These are phyloP conservation scores for Galerina marginata DNA, from an alignment of 768 basidiomycete species.

Conservation along the genomic window DNA sequence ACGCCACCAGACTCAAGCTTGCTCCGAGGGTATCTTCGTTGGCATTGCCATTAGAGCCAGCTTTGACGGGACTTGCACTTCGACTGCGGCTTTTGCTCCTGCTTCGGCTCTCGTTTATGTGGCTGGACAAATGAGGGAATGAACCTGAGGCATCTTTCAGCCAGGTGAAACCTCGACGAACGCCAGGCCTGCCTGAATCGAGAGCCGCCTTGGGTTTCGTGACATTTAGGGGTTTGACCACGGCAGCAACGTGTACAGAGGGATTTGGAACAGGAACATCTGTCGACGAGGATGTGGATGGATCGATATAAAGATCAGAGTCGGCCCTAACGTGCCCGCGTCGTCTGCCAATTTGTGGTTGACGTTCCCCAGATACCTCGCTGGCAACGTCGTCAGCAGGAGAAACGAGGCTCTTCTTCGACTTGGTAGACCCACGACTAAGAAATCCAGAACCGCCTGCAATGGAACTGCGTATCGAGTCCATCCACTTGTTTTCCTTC, in stretches of 20 bases:
- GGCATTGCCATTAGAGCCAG: too few species aligned
- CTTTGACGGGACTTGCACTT: constrained; percentile 31
- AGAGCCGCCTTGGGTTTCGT: not conserved
- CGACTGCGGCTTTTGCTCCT: constrained; percentile 25
- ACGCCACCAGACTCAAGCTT: constrained; percentile 6
- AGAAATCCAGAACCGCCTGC: not conserved
- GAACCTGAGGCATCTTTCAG: constrained; percentile 5
- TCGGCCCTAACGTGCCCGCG: constrained; percentile 28
- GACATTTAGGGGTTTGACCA: not conserved
- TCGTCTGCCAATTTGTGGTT: constrained; percentile 9
- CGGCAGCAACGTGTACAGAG: not conserved
- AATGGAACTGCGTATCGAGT: constrained; percentile 34
- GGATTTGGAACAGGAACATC: not conserved
- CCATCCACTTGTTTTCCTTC: constrained; percentile 38
- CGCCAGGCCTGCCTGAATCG: constrained; percentile 7
- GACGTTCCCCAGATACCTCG: not conserved
- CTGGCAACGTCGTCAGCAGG: not conserved
- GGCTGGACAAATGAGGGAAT: constrained; percentile 1
- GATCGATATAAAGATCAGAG: constrained; percentile 30
- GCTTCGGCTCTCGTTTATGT: constrained; percentile 30
- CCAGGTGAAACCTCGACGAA: constrained; percentile 11
- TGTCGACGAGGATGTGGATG: not conserved
- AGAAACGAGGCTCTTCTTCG: too few species aligned
- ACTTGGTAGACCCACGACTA: not conserved
- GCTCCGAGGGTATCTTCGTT: not conserved